Conservation (phyloP, 139 green algal genomes). For the Chlorella sp. region DNA sequence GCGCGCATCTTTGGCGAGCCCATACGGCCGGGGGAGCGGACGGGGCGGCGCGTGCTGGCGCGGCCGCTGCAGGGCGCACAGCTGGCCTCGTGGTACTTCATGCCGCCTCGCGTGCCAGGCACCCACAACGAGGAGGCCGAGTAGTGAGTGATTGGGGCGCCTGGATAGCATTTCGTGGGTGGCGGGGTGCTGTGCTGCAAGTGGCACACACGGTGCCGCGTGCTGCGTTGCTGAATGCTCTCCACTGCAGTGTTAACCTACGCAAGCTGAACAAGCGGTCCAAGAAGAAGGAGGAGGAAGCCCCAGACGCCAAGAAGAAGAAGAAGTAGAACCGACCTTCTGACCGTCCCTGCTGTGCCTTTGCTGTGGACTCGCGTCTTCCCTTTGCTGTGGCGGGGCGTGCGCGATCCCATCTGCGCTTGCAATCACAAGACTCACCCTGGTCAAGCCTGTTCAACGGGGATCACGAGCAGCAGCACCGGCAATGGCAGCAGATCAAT, state of each 20-base stretch:
- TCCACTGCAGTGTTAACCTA: neutral
- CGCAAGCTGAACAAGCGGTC: conserved; percentile 17
- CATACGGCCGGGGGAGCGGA: conserved; percentile 11
- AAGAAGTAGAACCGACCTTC: too few species aligned
- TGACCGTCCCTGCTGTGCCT: too few species aligned
- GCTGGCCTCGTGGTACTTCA: conserved; percentile 23
- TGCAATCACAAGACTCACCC: too few species aligned
- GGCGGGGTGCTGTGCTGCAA: neutral
- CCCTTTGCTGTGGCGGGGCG: too few species aligned
- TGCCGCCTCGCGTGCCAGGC: conserved; percentile 17
- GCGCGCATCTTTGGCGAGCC: conserved; percentile 14
- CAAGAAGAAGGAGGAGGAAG: conserved; percentile 3
- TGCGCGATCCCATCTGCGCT: too few species aligned
- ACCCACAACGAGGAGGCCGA: conserved; percentile 31
- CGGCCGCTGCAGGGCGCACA: conserved; percentile 10
- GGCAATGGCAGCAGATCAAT: too few species aligned
- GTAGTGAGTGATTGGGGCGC: conserved; percentile 17
- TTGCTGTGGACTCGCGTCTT: too few species aligned
- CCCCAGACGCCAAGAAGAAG: conserved; percentile 10
- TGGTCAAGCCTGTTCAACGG: too few species aligned
- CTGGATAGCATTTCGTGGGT: neutral
- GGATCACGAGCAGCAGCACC: too few species aligned
- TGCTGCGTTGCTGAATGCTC: neutral
- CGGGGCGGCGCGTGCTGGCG: conserved; percentile 18
- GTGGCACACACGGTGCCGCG: neutral